phyloP scores from a whole-genome alignment of 768 basidiomycete species.

The Auricularia auricula-judae region DNA sequence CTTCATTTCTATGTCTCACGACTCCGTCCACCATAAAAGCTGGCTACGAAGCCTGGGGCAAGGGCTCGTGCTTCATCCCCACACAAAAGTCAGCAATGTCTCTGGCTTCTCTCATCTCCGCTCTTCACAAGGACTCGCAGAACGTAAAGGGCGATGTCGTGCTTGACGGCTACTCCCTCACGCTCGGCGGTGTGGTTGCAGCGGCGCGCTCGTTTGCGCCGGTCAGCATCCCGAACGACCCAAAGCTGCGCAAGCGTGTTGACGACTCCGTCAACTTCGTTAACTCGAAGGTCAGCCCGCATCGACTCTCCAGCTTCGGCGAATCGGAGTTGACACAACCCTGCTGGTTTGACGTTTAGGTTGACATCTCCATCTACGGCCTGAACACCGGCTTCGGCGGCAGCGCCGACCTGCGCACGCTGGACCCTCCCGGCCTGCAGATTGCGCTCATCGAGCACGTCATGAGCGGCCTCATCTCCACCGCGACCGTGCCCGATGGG shows the following conservation, averaged over 20 bases:
- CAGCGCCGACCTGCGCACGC: slow-evolving; percentile 32
- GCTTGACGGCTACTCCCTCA: slow-evolving; percentile 59
- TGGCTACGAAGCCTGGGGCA: no score
- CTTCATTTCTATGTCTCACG: no score
- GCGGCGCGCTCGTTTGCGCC: slow-evolving; percentile 49
- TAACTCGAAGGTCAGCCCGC: neutral
- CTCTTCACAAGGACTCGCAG: neutral
- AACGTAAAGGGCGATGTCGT: slow-evolving; percentile 28
- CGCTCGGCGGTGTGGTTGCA: slow-evolving; percentile 67
- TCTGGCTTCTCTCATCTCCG: neutral
- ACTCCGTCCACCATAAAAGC: no score
- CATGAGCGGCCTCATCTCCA: neutral
- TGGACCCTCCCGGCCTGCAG: slow-evolving; percentile 8
- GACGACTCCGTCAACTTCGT: neutral
- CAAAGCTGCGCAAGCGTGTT: neutral
- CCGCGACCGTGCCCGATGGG: slow-evolving; percentile 41
- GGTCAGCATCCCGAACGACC: neutral
- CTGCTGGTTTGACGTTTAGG: slow-evolving; percentile 27
- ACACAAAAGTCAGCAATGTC: no score
- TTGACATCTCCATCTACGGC: slow-evolving; percentile 67
- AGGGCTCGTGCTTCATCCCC: no score
- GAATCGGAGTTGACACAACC: neutral
- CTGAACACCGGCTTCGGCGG: slow-evolving; percentile 83
- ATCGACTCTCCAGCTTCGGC: neutral
- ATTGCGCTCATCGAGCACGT: neutral